Base-by-base conservation (phyloP, 768 basidiomycete species). In the Rhizopogon vesiculosus region DNA sequence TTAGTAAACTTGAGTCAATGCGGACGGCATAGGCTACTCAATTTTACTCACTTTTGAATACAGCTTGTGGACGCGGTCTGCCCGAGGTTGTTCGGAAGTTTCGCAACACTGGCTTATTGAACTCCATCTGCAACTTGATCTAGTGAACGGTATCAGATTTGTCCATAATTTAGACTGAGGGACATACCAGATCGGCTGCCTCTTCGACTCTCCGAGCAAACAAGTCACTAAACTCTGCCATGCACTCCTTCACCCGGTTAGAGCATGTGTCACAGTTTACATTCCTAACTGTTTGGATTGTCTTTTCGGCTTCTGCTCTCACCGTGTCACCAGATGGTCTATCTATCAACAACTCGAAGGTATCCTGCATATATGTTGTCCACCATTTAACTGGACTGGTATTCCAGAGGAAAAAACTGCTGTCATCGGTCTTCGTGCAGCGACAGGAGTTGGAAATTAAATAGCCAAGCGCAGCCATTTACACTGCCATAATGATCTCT, bases 301-400 rank as follows among this genome's bases (percentile, higher is more conserved):
- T 55, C 3, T 45, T 51, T 2, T 58, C 58, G 0, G 29, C 54
- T 15, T 1, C 9, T 3, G 31, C 3, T 10, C 51, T 40, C 7
- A 66, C 56, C 3, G 60, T 61, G 25, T 49, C 56, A 8, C 46
- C 55, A 42, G 59, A 68, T 0, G 67, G 65, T 31, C 42, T 64
- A 19, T 64, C 61, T 22, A 42, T 51, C 35, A 68, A 50, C 9
- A 25, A 54, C 10, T 12, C 3, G 25, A 58, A 62, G 0, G 45
- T 54, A 19, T 48, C 43, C 6, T 60, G 57, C 68, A 69, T 57
- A 40, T 68, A 69, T 8, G 51, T 31, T 3, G 55, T 53, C 66
- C 67, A 68, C 67, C 66, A 68, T 15, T 50, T 41, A n/a, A 54
- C 40, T 15, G 53, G 16, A 4, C 2, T 0, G 3, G 12, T 12